Percentiles rank a stretch among this genome's conserved stretches.
phyloP scores from a whole-genome alignment of 1,139 yeast species.

The Diutina ranongensis region DNA sequence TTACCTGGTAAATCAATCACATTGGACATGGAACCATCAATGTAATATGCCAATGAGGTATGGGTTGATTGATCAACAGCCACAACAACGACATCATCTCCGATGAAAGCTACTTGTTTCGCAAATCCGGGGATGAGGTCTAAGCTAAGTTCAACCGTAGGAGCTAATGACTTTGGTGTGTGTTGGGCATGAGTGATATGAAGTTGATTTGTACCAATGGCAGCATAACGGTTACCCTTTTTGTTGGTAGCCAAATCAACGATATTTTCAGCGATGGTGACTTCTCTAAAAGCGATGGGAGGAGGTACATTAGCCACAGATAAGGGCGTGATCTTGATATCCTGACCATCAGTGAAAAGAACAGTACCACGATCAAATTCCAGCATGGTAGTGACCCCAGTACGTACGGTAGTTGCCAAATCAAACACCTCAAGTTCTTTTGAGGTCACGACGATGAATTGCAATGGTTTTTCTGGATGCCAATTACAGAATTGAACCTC shows the following conservation, averaged over 20 bases:
- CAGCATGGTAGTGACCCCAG: conserved; percentile 62
- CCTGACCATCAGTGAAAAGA: conserved; percentile 68
- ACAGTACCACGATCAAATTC: conserved; percentile 61
- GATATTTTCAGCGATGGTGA: conserved; percentile 40
- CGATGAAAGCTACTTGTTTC: conserved; percentile 1
- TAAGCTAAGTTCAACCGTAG: background rate
- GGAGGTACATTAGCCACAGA: conserved; percentile 89
- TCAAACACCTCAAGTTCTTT: conserved; percentile 50
- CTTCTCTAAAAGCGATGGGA: conserved; percentile 69
- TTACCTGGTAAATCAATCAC: background rate
- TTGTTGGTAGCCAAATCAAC: conserved; percentile 53
- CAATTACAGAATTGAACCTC: conserved; percentile 47
- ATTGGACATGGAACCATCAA: background rate
- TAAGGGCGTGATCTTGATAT: conserved; percentile 72
- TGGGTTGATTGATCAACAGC: background rate
- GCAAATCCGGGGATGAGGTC: conserved; percentile 1
- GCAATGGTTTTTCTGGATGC: conserved; percentile 84
- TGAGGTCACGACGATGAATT: conserved; percentile 33
- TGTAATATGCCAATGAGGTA: background rate
- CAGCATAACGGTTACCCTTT: conserved; percentile 50
- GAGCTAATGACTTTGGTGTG: background rate
- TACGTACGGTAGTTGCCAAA: conserved; percentile 49
- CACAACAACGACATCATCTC: background rate
- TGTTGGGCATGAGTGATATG: background rate
- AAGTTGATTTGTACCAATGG: background rate